Evolutionary conservation across 768 basidiomycete species (phyloP), one percentile per base, ranked within the genome.

Genomic region (Steccherinum ochraceum): DNA sequence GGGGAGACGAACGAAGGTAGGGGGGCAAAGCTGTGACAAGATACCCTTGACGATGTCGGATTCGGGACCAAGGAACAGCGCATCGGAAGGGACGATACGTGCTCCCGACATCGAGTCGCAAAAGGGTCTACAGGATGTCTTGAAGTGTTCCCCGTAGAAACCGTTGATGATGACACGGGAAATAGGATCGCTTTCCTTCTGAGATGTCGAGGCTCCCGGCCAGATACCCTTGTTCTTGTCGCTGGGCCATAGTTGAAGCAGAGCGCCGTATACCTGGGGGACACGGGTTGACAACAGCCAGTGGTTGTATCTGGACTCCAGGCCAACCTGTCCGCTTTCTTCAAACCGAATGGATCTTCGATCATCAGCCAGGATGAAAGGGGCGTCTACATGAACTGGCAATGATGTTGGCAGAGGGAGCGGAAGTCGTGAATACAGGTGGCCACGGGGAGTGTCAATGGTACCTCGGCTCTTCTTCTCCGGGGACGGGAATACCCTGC

Each of bases 321-420:
- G 45, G 24, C 60, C 64, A 24, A 56, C 58, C 19, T 41, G 19
- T 39, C 48, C 54, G 24, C 64, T 65, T 3, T 63, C 65, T 54
- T 77, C 75, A 42, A 72, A 65, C 5, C 73, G 68, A 35, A 76
- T 70, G 24, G 67, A 64, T 27, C 77, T 58, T 30, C 77, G 60
- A 55, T 80, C 77, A 2, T 73, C 67, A 0, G 77, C 68, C 3
- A 78, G 59, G 40, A 74, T 67, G 53, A 77, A 78, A 0, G 75
- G 69, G 1, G 72, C 76, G 46, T 69, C 70, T 5, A 78, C 58
- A 52, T 80, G 77, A 1, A 74, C 66, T 0, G 77, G 76, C 0
- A 80, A 61, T 2, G 67, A 21, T 3, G 71, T 64, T 3, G 70
- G 69, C 1, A 79, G 64, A 0, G 75, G 77, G 4, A 79, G 61